phyloP scores from a whole-genome alignment of 805 yeast genomes.

The Lipomyces anomalus region DNA sequence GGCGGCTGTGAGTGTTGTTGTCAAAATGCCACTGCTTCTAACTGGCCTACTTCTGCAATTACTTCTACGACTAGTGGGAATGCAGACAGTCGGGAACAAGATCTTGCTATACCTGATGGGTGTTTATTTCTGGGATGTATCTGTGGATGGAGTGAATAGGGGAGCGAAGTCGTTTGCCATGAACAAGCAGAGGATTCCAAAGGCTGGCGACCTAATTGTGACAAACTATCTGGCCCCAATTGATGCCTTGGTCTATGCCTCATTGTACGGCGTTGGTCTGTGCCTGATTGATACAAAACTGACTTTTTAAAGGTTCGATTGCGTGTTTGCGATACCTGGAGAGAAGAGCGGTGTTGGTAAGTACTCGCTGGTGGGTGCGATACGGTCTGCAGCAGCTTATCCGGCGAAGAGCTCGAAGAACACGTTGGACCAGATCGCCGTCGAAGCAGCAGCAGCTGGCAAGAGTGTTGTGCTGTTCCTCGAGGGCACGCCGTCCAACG shows the following conservation, averaged over 20 bases:
- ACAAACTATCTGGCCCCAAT: conserved; percentile 56
- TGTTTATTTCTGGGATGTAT: conserved; percentile 32
- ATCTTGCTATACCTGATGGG: conserved; percentile 28
- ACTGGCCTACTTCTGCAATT: no score
- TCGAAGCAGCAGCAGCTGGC: conserved; percentile 32
- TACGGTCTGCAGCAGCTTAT: conserved; percentile 15
- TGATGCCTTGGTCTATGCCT: conserved; percentile 41
- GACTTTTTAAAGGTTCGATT: conserved; percentile 30
- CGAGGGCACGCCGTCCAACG: conserved; percentile 75
- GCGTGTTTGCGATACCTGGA: conserved; percentile 40
- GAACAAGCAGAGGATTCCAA: conserved; percentile 35
- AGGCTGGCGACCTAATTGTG: conserved; percentile 46
- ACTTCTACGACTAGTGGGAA: no score
- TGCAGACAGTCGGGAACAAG: not conserved
- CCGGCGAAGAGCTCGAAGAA: conserved; percentile 23
- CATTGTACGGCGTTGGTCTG: conserved; percentile 15
- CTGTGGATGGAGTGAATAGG: conserved; percentile 52
- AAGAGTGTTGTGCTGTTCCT: conserved; percentile 35
- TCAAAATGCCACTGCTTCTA: conserved; percentile 14
- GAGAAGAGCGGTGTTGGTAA: conserved; percentile 31
- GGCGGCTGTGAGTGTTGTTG: conserved; percentile 31
- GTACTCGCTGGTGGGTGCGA: conserved; percentile 6
- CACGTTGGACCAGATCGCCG: conserved; percentile 18
- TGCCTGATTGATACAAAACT: not conserved
- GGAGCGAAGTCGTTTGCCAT: conserved; percentile 38